phyloP scores from a whole-genome alignment of 495 filamentous ascomycete genomes.

The Penicillium pulvis region DNA sequence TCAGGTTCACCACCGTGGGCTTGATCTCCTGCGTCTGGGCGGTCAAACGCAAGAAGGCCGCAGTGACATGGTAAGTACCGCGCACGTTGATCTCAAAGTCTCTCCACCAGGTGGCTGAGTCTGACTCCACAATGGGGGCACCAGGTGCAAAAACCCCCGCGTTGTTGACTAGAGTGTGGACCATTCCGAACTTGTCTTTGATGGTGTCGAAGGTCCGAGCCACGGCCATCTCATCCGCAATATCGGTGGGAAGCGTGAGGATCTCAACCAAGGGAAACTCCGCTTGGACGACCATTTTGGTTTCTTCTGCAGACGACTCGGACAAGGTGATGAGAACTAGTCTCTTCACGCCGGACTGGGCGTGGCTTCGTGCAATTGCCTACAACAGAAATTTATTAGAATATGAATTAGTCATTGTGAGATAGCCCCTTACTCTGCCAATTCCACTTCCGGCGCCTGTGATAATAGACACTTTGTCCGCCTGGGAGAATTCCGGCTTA shows the following conservation, averaged over 20 bases:
- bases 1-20: constrained; percentile 1
- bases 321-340: constrained; percentile 1
- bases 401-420: background rate
- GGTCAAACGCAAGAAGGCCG: constrained; percentile 3
- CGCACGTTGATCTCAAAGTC: constrained; percentile 4
- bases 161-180: constrained; percentile 1
- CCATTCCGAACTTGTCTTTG: background rate
- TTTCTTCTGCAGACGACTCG: background rate
- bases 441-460: constrained; percentile 3
- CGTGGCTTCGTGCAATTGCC: constrained; percentile 5
- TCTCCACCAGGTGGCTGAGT: constrained; percentile 1
- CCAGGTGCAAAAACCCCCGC: constrained; percentile 4
- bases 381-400: background rate
- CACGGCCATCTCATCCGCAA: background rate
- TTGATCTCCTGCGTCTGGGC: background rate
- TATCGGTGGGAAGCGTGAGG: background rate
- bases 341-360: constrained; percentile 1
- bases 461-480: constrained; percentile 1
- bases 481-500: background rate
- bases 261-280: constrained; percentile 1
- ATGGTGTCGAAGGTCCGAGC: background rate
- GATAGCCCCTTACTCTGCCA: background rate
- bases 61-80: constrained; percentile 1
- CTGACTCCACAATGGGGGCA: background rate
- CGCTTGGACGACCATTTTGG: constrained; percentile 3